Base-by-base conservation (phyloP, 2,329 filamentous ascomycete species). In the Fusarium nematophilum region DNA sequence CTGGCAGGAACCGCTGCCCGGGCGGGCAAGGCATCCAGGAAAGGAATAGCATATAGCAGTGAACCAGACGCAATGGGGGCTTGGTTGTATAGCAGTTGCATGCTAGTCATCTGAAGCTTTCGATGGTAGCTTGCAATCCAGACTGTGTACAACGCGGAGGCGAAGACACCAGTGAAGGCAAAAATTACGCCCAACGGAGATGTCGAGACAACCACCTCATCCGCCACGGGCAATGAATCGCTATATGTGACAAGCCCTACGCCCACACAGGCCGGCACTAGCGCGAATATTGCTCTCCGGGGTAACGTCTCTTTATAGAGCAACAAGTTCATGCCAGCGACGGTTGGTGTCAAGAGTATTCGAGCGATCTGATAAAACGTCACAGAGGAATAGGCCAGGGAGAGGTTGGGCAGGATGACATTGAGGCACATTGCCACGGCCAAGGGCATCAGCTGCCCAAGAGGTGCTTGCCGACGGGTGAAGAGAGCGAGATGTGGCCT, bases 301-400 rank as follows among this genome's bases (percentile, higher is more conserved):
- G 87, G 86, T 9, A 90, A 79, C 0, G 78, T 83, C 21, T 82
- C 77, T 59, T 78, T 74, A 74, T 89, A 88, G 26, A 90, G 76
- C 17, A 86, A 70, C 64, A 79, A 88, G 73, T 90, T 90, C 79
- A 90, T 85, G 13, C 84, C 71, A 5, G 86, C 87, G 15, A 89
- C 86, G 36, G 80, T 81, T 3, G 88, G 88, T 1, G 88, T 90
- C 23, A 90, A 80, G 10, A 90, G 78, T 54, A 90, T 88, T 18
- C 87, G 83, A 5, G 86, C 86, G 42, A 90, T 83, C 72, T 91
- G 88, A 72, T 90, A 90, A 71, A 90, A 90, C 34, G 86, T 87
- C 34, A 90, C 84, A 44, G 83, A 84, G 17, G 87, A 90, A 71
- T 85, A 89, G 25, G 87, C 87, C 36, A 91, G 78, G 2, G 86